A percentile compares a stretch with the other conserved stretches of the same genome.
Conservation (phyloP, 352 stramenopile species). For the Pythium dissimile region DNA sequence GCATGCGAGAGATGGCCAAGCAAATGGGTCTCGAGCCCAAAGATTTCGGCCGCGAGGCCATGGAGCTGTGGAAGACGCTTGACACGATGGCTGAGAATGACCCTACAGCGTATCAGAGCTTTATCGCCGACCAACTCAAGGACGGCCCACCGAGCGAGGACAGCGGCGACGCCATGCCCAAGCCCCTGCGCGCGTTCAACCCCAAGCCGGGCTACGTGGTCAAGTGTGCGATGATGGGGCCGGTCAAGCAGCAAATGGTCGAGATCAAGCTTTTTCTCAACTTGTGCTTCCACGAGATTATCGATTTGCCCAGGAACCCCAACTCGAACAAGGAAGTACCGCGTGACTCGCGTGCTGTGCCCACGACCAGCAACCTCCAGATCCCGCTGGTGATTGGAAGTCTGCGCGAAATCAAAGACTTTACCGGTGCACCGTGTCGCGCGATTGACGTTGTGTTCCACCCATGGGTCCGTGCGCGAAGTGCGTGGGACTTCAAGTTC, state of each 20-base stretch:
- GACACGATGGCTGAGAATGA: constrained; percentile 70
- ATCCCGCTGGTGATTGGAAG: constrained; percentile 72
- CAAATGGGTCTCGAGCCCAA: constrained; percentile 75
- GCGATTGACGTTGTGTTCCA: constrained; percentile 79
- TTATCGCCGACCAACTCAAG: constrained; percentile 80
- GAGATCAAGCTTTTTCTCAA: constrained; percentile 82
- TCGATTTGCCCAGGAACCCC: constrained; percentile 74
- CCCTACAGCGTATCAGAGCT: constrained; percentile 65
- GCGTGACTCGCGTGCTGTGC: constrained; percentile 50
- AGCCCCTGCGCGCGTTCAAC: constrained; percentile 42
- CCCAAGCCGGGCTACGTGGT: constrained; percentile 70
- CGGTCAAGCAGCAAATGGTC: constrained; percentile 54
- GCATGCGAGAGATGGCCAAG: constrained; percentile 76
- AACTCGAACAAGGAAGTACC: constrained; percentile 62
- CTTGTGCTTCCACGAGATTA: constrained; percentile 62
- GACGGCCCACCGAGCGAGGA: constrained; percentile 38
- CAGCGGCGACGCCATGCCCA: neutral
- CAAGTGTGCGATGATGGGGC: constrained; percentile 60
- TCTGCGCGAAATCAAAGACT: constrained; percentile 47
- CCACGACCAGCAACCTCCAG: constrained; percentile 69
- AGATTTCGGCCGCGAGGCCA: constrained; percentile 63
- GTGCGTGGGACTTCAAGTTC: constrained; percentile 73
- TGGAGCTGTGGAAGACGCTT: constrained; percentile 69
- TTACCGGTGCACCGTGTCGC: constrained; percentile 35
- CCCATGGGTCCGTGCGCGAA: constrained; percentile 69